A percentile compares a stretch with the other conserved stretches of the same genome.
Evolutionary conservation across 805 yeast species (phyloP).

Genomic region (Yamadazyma insecticola): DNA sequence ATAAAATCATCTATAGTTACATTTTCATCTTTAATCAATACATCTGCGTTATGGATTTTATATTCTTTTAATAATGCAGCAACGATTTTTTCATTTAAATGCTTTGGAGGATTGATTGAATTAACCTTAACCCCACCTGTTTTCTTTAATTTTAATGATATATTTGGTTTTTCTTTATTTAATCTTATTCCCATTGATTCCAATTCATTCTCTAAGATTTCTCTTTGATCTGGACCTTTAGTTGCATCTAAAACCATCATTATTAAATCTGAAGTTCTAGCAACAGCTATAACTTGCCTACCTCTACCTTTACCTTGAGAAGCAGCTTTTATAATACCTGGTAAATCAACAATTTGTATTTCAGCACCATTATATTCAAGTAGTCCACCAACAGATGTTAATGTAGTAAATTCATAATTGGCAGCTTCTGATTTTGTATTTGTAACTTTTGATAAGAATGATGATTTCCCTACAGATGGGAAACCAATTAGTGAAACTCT

Average conservation of each 20-base stretch:
- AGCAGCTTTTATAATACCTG: slow-evolving; percentile 96
- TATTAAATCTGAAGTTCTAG: slow-evolving; percentile 89
- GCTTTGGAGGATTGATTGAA: slow-evolving; percentile 74
- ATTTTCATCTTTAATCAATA: slow-evolving; percentile 80
- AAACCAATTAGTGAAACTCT: slow-evolving; percentile 93
- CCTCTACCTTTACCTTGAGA: slow-evolving; percentile 98
- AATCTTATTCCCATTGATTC: slow-evolving; percentile 92
- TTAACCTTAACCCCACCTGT: slow-evolving; percentile 91
- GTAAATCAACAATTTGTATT: slow-evolving; percentile 94
- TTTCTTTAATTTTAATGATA: slow-evolving; percentile 70
- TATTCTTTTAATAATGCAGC: slow-evolving; percentile 76
- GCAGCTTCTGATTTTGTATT: slow-evolving; percentile 95
- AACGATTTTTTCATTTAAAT: slow-evolving; percentile 77
- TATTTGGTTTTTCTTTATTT: slow-evolving; percentile 77
- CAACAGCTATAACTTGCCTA: slow-evolving; percentile 93
- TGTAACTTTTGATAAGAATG: slow-evolving; percentile 82
- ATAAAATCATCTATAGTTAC: slow-evolving; percentile 89
- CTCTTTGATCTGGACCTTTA: slow-evolving; percentile 84
- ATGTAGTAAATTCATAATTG: slow-evolving; percentile 89
- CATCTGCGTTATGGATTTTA: slow-evolving; percentile 90
- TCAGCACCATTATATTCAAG: slow-evolving; percentile 94
- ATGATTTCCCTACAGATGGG: slow-evolving; percentile 97
- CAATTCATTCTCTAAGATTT: slow-evolving; percentile 79
- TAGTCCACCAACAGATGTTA: slow-evolving; percentile 96
- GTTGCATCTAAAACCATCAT: slow-evolving; percentile 96